Base-by-base conservation (phyloP, 176 grass and related monocot species). In the Thinopyrum elongatum region DNA sequence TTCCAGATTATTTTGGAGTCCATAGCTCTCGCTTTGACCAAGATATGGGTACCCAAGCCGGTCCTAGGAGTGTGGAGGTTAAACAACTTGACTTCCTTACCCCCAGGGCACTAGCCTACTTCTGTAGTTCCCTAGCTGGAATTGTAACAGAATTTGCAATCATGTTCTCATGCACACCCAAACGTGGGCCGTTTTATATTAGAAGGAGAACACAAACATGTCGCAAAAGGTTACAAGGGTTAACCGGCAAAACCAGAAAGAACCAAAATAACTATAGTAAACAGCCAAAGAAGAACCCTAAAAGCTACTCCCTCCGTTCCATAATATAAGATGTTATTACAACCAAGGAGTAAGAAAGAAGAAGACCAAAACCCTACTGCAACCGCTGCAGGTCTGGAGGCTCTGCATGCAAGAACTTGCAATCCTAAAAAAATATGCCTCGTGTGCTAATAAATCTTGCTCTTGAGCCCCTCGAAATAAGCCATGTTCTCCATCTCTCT, bases 381-480 rank as follows among this genome's bases (percentile, higher is more conserved):
- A 21, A 58, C 55, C 21, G 7, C 21, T 58, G 7, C 55, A 58
- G 55, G 55, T 58, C 21, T 58, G 55, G 55, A 58, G 55, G 21
- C 55, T 58, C 19, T 58, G 17, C 55, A 22, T 58, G 55, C 55
- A 9, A 58, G 55, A 58, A 58, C 55, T 22, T 2, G 19, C 17
- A 22, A 58, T n/a, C 55, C 19, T 58, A 58, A 58, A 58, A 57
- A 58, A 19, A 7, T 8, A 58, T 58, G 6, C 15, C 19, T 12
- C 13, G 33, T 49, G 49, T 28, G 22, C 60, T 84, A 22, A 36
- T 47, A 61, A 80, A 64, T 46, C 73, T 41, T 41, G 75, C 57
- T 58, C 21, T 51, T 83, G 73, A 77, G 31, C 51, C 77, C 46
- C 26, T 80, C 0, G 11, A 85, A 79, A 84, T 53, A 72, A 74